These are phyloP conservation scores for Bipolaris oryzae DNA, from an alignment of 2,329 filamentous ascomycete genomes.

Conservation along the genomic window DNA sequence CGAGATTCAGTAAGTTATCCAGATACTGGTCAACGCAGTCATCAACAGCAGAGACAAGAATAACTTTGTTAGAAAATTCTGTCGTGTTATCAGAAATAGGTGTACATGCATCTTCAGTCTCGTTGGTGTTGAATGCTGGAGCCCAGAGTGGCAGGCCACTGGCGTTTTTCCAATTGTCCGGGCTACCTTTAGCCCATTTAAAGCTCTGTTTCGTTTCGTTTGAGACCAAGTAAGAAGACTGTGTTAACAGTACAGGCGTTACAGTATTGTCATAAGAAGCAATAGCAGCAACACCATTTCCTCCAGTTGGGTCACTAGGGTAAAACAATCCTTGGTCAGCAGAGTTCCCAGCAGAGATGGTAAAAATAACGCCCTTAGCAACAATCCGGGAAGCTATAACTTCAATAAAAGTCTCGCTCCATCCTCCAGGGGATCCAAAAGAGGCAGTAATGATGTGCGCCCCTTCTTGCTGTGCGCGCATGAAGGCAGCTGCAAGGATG, in stretches of 20 bases:
- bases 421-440: background rate
- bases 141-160: too few relatives aligned
- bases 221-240: too few relatives aligned
- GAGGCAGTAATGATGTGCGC: constrained; percentile 1
- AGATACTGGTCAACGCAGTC: too few relatives aligned
- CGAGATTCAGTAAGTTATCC: background rate
- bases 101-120: background rate
- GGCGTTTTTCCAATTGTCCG: background rate
- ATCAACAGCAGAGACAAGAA: background rate
- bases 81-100: background rate
- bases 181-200: background rate
- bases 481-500: background rate
- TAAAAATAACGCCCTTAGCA: background rate
- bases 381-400: background rate
- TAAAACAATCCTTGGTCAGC: background rate
- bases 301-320: background rate
- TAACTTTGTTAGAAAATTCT: background rate
- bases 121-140: too few relatives aligned
- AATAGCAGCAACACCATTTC: background rate
- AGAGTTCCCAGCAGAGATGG: background rate
- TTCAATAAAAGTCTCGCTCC: background rate
- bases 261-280: background rate
- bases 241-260: too few relatives aligned
- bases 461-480: background rate
- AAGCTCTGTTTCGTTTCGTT: background rate